Percentiles rank a stretch among this genome's conserved stretches.
Conservation (phyloP, 768 basidiomycete genomes). For the Terana coerulea region DNA sequence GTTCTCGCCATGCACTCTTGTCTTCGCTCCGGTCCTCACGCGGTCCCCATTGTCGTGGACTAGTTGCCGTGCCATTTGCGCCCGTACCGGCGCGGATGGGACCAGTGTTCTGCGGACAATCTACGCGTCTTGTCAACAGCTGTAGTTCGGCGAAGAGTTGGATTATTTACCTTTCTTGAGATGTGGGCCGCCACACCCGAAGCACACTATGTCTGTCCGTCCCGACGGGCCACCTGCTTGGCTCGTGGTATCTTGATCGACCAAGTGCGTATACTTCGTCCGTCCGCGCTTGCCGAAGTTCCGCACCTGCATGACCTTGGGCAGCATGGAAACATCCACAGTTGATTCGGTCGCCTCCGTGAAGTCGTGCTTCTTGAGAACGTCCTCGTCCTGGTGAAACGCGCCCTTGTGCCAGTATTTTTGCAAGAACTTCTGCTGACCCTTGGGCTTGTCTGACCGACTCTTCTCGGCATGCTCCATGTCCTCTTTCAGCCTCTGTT, state of each 20-base stretch:
- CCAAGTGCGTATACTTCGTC: slow-evolving; percentile 94
- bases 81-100: slow-evolving; percentile 28
- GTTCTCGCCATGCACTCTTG: slow-evolving; percentile 10
- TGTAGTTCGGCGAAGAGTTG: background rate
- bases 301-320: slow-evolving; percentile 95
- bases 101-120: slow-evolving; percentile 33
- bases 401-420: slow-evolving; percentile 99
- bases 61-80: slow-evolving; percentile 26
- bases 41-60: slow-evolving; percentile 23
- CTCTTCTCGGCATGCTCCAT: slow-evolving; percentile 78
- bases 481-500: slow-evolving; percentile 89
- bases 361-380: slow-evolving; percentile 79
- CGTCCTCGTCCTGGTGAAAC: slow-evolving; percentile 95
- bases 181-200: slow-evolving; percentile 92
- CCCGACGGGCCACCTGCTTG: slow-evolving; percentile 56
- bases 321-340: slow-evolving; percentile 82
- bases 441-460: slow-evolving; percentile 87
- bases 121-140: no score
- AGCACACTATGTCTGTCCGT: slow-evolving; percentile 54
- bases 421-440: slow-evolving; percentile 88
- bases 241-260: slow-evolving; percentile 89
- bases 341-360: slow-evolving; percentile 89
- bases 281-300: slow-evolving; percentile 91
- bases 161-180: slow-evolving; percentile 73
- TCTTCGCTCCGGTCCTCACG: slow-evolving; percentile 5